These are phyloP conservation scores for Crassisporium funariophilum DNA, from an alignment of 768 basidiomycete species.

Conservation along the genomic window DNA sequence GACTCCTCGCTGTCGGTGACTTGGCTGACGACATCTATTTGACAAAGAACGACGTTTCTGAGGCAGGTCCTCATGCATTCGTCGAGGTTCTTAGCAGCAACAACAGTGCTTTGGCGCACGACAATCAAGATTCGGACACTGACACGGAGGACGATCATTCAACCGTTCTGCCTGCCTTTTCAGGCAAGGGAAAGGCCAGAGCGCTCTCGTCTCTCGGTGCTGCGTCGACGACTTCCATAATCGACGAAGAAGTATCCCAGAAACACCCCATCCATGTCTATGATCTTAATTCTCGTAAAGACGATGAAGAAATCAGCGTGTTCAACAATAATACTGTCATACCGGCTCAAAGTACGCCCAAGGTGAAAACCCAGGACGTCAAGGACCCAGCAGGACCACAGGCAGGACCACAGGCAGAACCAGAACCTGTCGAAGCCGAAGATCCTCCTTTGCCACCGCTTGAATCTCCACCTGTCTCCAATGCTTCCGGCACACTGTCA, in stretches of 20 bases:
- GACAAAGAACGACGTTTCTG: constrained; percentile 32
- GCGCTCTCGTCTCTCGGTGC: constrained; percentile 36
- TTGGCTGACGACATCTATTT: too few species aligned
- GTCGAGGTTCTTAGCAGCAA: constrained; percentile 56
- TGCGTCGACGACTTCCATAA: constrained; percentile 40
- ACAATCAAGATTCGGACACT: constrained; percentile 24
- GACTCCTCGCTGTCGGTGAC: constrained; percentile 37
- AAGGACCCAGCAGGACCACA: constrained; percentile 4
- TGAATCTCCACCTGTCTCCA: constrained; percentile 39
- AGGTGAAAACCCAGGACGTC: constrained; percentile 20
- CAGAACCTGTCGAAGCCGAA: constrained; percentile 14
- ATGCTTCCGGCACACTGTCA: constrained; percentile 48
- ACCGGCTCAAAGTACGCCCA: constrained; percentile 41
- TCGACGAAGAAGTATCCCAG: constrained; percentile 45
- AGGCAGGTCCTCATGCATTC: constrained; percentile 59
- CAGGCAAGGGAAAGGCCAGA: constrained; percentile 55
- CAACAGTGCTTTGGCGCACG: constrained; percentile 28
- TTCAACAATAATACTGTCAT: constrained; percentile 6
- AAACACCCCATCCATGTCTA: constrained; percentile 68
- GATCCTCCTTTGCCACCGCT: constrained; percentile 41
- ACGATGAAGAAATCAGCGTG: not conserved
- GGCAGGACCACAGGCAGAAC: not conserved
- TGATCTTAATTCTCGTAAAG: constrained; percentile 33
- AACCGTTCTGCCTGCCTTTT: constrained; percentile 24
- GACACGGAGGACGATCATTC: constrained; percentile 34